Evolutionary conservation across 2,329 filamentous ascomycete genomes (phyloP).

Genomic region (Fusarium coicis): DNA sequence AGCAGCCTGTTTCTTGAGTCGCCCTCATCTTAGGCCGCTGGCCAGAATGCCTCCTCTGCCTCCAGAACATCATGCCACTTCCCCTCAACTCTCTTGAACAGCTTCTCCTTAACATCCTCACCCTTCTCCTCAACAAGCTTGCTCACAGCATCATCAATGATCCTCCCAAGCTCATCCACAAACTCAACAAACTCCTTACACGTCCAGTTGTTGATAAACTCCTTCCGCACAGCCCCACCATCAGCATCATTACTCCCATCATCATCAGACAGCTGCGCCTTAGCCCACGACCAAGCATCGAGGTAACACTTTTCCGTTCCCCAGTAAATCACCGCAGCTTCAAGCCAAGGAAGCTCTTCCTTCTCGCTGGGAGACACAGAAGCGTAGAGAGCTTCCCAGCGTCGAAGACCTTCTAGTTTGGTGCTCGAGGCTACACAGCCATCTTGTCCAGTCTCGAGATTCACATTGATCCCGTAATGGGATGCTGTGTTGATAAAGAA

Average conservation of each 20-base stretch:
- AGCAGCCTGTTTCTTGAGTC: accelerated
- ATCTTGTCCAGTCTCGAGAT: constrained; percentile 42
- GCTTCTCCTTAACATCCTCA: constrained; percentile 43
- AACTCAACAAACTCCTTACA: constrained; percentile 69
- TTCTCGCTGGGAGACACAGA: constrained; percentile 60
- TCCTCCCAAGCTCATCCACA: constrained; percentile 63
- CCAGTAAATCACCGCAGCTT: constrained; percentile 80
- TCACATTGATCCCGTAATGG: constrained; percentile 67
- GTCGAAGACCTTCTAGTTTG: constrained; percentile 53
- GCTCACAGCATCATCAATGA: constrained; percentile 65
- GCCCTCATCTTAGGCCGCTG: constrained; percentile 39
- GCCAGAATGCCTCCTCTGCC: constrained; percentile 71
- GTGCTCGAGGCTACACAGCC: constrained; percentile 43
- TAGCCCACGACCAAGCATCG: constrained; percentile 67
- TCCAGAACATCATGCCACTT: constrained; percentile 63
- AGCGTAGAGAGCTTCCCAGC: constrained; percentile 62
- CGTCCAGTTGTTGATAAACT: constrained; percentile 78
- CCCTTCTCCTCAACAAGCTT: constrained; percentile 51
- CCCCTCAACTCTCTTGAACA: constrained; percentile 54
- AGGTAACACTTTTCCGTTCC: constrained; percentile 76
- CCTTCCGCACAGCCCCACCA: constrained; percentile 70
- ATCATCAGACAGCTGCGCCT: constrained; percentile 47
- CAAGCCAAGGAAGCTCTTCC: constrained; percentile 61
- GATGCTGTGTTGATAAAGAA: constrained; percentile 74
- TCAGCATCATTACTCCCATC: constrained; percentile 62